A percentile compares a stretch with the other conserved stretches of the same genome.
These are phyloP conservation scores for Cucurbita argyrosperma DNA, from an alignment of 306 rosid species.

Conservation along the genomic window DNA sequence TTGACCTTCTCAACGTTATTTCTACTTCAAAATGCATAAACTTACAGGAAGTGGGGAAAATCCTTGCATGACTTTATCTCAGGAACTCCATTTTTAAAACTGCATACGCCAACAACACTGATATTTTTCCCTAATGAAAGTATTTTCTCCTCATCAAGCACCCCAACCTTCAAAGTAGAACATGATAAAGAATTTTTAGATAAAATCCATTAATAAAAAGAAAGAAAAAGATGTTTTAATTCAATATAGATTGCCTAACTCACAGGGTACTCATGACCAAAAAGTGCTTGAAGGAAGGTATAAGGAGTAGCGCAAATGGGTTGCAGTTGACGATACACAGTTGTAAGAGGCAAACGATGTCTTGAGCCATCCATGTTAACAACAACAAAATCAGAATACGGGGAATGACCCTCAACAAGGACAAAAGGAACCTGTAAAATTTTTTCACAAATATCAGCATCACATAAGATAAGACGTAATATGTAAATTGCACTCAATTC, in stretches of 20 bases:
- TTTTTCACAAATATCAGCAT: background rate
- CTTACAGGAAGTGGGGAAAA: constrained; percentile 82
- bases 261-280: constrained; percentile 73
- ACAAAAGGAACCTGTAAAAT: constrained; percentile 61
- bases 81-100: constrained; percentile 38
- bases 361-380: constrained; percentile 59
- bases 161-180: constrained; percentile 49
- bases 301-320: constrained; percentile 50
- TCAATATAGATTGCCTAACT: constrained; percentile 17
- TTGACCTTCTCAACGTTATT: background rate
- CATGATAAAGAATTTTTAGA: background rate
- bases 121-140: constrained; percentile 76
- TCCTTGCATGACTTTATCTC: constrained; percentile 75
- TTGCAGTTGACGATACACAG: constrained; percentile 66
- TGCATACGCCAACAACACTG: constrained; percentile 67
- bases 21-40: constrained; percentile 1
- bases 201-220: background rate
- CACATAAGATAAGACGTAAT: too few species aligned
- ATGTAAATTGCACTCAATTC: background rate
- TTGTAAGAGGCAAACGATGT: constrained; percentile 69
- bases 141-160: constrained; percentile 81
- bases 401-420: constrained; percentile 41
- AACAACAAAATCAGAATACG: constrained; percentile 29
- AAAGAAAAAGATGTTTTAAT: background rate
- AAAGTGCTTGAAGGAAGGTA: constrained; percentile 64